Conservation (phyloP, 306 rosid species). For the Citrullus mucosospermus region DNA sequence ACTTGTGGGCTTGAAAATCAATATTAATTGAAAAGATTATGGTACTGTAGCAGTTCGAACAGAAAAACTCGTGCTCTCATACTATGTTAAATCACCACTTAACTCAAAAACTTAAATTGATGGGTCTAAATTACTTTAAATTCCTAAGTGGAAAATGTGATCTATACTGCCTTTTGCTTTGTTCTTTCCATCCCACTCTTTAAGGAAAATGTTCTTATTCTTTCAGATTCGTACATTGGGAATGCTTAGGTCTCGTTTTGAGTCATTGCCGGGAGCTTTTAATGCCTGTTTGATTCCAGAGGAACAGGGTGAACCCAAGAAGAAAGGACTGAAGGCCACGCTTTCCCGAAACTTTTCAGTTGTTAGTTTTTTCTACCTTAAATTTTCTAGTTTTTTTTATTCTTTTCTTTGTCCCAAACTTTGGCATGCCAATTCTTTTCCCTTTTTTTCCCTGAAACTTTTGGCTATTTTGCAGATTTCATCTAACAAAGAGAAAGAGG, state of each 20-base stretch:
- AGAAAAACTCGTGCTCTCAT: not conserved
- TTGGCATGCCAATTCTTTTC: not conserved
- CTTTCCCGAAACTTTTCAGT: conserved; percentile 48
- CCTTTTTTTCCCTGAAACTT: not conserved
- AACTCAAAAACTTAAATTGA: not conserved
- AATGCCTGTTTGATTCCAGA: conserved; percentile 67
- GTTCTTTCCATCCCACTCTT: not conserved
- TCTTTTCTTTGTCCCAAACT: not conserved
- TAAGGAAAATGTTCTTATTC: conserved; percentile 4
- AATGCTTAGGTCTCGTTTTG: conserved; percentile 93
- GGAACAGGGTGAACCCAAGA: conserved; percentile 66
- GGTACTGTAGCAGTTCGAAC: too few relatives aligned
- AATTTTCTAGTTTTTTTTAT: not conserved
- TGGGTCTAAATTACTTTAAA: not conserved
- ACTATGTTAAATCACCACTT: not conserved
- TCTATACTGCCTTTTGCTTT: not conserved
- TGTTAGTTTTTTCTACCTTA: conserved; percentile 18
- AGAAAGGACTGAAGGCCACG: conserved; percentile 82
- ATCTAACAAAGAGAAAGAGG: conserved; percentile 67
- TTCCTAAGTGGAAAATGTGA: not conserved
- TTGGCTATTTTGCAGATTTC: conserved; percentile 33
- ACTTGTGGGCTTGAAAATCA: too few relatives aligned
- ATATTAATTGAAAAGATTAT: too few relatives aligned
- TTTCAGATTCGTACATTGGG: conserved; percentile 90
- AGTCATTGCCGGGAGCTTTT: conserved; percentile 81